phyloP scores from a whole-genome alignment of 2,329 filamentous ascomycete genomes.

The Bipolaris victoriae region DNA sequence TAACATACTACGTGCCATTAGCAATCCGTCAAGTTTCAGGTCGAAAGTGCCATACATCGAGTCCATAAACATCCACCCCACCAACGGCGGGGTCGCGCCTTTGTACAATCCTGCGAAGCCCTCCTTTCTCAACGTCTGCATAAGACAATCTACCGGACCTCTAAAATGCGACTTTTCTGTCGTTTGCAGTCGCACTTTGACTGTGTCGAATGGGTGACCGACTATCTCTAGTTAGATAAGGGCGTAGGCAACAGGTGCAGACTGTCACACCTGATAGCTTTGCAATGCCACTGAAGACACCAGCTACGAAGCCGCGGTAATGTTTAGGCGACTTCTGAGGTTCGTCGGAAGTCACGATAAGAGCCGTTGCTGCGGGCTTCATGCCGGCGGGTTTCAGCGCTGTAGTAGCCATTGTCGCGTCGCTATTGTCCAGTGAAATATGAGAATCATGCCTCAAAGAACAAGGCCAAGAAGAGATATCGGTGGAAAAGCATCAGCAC shows the following conservation, averaged over 20 bases:
- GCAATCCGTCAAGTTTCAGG: not conserved
- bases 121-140: constrained; percentile 85
- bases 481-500: not conserved
- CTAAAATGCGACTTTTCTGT: constrained; percentile 77
- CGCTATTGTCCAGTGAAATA: constrained; percentile 9
- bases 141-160: constrained; percentile 83
- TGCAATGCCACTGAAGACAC: constrained; percentile 92
- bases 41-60: constrained; percentile 56
- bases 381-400: constrained; percentile 39
- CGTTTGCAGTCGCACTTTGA: constrained; percentile 95
- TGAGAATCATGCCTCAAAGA: constrained; percentile 31
- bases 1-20: constrained; percentile 67
- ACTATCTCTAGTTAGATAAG: constrained; percentile 48
- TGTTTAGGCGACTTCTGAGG: constrained; percentile 55
- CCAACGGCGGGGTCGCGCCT: constrained; percentile 85
- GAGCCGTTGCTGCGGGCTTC: constrained; percentile 33
- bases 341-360: constrained; percentile 38
- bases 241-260: not conserved
- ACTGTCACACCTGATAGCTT: constrained; percentile 75
- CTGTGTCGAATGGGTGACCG: constrained; percentile 84
- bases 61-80: constrained; percentile 99
- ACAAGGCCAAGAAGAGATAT: not conserved
- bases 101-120: constrained; percentile 89
- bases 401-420: constrained; percentile 43
- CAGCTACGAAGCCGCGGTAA: constrained; percentile 96